phyloP scores from a whole-genome alignment of 2,329 filamentous ascomycete genomes.

The Lomentospora prolificans region DNA sequence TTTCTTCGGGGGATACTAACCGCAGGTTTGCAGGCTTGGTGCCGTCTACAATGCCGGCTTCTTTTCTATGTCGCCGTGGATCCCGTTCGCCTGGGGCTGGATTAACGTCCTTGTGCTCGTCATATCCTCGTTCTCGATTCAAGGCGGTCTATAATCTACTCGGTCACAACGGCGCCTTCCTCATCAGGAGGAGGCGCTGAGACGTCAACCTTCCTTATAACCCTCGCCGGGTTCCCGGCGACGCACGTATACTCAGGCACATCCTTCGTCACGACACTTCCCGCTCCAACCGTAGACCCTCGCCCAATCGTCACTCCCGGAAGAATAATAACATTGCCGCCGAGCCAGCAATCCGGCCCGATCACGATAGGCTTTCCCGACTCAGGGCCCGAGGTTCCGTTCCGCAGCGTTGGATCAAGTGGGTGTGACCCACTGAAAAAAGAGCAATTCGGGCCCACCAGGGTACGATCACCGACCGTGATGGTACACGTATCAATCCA shows the following conservation, averaged over 20 bases:
- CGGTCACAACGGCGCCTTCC: background rate
- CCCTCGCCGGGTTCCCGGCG: constrained; percentile 56
- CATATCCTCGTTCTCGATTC: constrained; percentile 85
- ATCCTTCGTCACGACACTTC: constrained; percentile 73
- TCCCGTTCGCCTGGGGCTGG: constrained; percentile 79
- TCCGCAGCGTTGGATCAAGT: constrained; percentile 61
- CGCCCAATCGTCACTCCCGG: constrained; percentile 70
- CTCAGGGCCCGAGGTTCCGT: constrained; percentile 69
- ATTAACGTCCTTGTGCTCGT: constrained; percentile 77
- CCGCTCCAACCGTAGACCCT: constrained; percentile 67
- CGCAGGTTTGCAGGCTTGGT: constrained; percentile 44
- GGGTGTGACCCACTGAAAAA: constrained; percentile 72
- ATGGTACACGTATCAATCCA: constrained; percentile 71
- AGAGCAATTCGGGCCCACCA: constrained; percentile 69
- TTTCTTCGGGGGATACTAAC: no score
- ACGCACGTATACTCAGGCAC: constrained; percentile 54
- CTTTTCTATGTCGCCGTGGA: constrained; percentile 90
- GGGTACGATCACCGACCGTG: constrained; percentile 63
- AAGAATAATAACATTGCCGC: constrained; percentile 59
- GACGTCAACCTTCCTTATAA: constrained; percentile 35
- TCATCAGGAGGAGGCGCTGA: constrained; percentile 2
- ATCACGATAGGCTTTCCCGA: constrained; percentile 62
- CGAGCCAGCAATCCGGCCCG: constrained; percentile 75
- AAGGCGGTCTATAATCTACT: constrained; percentile 61
- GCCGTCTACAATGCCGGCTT: constrained; percentile 73